Evolutionary conservation across 805 yeast species (phyloP).

Genomic region (Metschnikowia reukaufii): DNA sequence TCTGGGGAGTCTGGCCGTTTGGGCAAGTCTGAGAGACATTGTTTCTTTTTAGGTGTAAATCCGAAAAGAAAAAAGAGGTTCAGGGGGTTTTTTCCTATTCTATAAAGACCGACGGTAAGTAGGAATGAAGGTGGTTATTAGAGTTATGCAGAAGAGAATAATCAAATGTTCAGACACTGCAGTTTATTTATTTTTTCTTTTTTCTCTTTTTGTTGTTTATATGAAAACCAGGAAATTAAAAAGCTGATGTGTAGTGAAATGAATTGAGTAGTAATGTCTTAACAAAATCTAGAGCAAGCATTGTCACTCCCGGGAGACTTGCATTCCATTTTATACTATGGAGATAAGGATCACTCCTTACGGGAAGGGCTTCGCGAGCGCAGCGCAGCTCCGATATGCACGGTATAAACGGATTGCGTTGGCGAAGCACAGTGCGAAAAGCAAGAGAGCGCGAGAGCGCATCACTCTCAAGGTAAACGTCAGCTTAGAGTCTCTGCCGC

Average conservation of each 20-base stretch:
- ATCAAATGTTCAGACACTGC: neutral
- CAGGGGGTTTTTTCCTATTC: neutral
- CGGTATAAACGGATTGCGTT: conserved; percentile 11
- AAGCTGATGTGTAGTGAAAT: neutral
- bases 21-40: conserved; percentile 8
- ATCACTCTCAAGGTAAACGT: neutral
- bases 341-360: conserved; percentile 1
- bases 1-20: conserved; percentile 3
- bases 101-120: no score
- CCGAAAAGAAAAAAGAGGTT: neutral
- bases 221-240: neutral
- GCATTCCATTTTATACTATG: conserved; percentile 4
- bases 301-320: neutral
- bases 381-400: neutral
- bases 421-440: conserved; percentile 12
- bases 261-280: neutral
- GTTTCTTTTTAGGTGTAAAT: neutral
- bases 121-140: neutral
- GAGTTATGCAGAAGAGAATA: neutral
- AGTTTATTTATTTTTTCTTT: no score
- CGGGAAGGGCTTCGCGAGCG: conserved; percentile 18
- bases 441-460: conserved; percentile 10
- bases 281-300: no score
- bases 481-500: neutral
- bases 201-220: no score